A percentile compares a stretch with the other conserved stretches of the same genome.
These are phyloP conservation scores for Tardiomyces blankii DNA, from an alignment of 1,139 yeast species.

Conservation along the genomic window DNA sequence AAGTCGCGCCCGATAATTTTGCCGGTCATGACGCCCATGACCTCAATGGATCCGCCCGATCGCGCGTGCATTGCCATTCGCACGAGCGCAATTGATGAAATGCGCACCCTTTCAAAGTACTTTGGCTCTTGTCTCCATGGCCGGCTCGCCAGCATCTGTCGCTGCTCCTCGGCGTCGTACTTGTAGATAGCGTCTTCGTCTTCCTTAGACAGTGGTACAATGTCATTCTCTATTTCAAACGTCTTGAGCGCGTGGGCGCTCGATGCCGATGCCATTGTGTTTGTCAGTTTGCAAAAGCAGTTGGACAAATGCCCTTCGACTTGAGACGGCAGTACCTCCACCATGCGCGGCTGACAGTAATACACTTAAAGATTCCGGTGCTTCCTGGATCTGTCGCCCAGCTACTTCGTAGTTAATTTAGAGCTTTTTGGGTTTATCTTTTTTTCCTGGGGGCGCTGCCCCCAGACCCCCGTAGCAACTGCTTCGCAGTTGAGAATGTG, in stretches of 20 bases:
- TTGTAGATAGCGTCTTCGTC: background rate
- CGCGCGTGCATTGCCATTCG: conserved; percentile 81
- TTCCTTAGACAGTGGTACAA: background rate
- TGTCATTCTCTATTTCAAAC: background rate
- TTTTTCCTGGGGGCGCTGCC: too few species aligned
- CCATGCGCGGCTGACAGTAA: too few species aligned
- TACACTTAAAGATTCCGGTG: too few species aligned
- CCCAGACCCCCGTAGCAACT: too few species aligned
- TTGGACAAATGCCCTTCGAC: too few species aligned
- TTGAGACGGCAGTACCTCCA: too few species aligned
- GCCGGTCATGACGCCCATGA: conserved; percentile 93
- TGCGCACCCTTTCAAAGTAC: conserved; percentile 53
- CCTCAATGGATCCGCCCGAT: conserved; percentile 80
- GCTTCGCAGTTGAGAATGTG: too few species aligned
- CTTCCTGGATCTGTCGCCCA: too few species aligned
- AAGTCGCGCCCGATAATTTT: conserved; percentile 47
- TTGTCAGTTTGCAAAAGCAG: too few species aligned
- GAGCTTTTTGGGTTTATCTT: too few species aligned
- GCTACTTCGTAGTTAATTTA: too few species aligned
- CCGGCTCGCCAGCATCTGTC: conserved; percentile 1
- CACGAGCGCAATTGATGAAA: conserved; percentile 65
- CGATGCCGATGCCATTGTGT: background rate
- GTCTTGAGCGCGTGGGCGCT: background rate
- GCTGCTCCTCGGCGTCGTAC: conserved; percentile 1
- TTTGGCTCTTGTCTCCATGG: conserved; percentile 26